Base-by-base conservation (phyloP, 2,329 filamentous ascomycete genomes). In the Diaporthe humulicola region DNA sequence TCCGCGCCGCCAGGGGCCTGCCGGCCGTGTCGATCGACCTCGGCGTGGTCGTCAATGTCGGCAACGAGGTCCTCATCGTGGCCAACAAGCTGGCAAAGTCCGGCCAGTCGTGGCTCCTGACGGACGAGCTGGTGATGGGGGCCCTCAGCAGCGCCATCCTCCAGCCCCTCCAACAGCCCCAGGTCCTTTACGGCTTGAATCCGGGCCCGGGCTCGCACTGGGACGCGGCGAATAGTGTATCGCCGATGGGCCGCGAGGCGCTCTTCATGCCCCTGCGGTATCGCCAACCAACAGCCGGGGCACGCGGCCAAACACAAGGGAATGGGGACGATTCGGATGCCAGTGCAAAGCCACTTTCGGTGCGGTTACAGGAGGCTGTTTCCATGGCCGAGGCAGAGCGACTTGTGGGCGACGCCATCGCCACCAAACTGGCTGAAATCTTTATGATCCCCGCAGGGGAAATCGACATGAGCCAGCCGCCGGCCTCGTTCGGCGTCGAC, bases 401-500 rank as follows among this genome's bases (percentile, higher is more conserved):
- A 25, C 28, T 77, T 15, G 71, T 78, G 17, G 72, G 52, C 19
- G 45, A 73, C 6, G 77, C 75, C 12, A 76, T 80, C n/a, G 57
- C 77, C 36, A 52, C 72, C 14, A 75, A 78, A 70, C 74, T 83
- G 7, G 75, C 77, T 3, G 80, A 79, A 17, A 76, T 81, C 30
- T 77, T 82, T 54, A 78, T 77, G 50, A 76, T 79, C 30, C 70
- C 79, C 1, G 74, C 71, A 0, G 75, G 76, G 2, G 78, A 81
- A 19, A 76, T 83, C 14, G 77, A 79, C 61, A 70, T 76, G 17
- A 73, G 54, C 4, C 71, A 78, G 33, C 52, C 76, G 19, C 70
- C 79, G n/a, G 61, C 76, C 73, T 50, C 70, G 2, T 81, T 79
- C 61, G 81, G 81, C 1, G 74, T 82, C 12, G 81, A 82, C 76